Percentiles rank a stretch among this genome's conserved stretches.
These are phyloP conservation scores for Leishmania braziliensis DNA, from an alignment of 208 protist species.

Conservation along the genomic window DNA sequence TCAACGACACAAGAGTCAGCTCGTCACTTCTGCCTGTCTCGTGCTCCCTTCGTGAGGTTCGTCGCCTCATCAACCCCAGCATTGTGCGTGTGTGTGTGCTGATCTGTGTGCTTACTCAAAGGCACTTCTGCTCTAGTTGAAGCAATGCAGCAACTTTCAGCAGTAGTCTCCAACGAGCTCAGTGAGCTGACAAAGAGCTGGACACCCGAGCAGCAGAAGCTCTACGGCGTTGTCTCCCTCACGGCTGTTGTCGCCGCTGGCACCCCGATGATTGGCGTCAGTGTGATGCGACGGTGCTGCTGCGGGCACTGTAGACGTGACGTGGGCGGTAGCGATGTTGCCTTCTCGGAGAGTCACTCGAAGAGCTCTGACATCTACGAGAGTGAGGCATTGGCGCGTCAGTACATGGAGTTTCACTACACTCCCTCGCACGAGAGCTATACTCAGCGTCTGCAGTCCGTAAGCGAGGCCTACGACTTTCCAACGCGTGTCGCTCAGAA, in stretches of 20 bases:
- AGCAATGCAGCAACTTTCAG: neutral
- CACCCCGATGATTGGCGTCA: conserved; percentile 2
- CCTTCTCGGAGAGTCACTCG: conserved; percentile 10
- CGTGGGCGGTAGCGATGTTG: neutral
- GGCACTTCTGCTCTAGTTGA: neutral
- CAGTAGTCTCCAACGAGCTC: neutral
- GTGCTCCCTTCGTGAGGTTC: neutral
- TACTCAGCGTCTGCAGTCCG: conserved; percentile 35
- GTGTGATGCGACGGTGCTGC: neutral
- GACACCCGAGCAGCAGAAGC: conserved; percentile 18
- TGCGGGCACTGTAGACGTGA: neutral
- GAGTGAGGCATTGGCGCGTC: conserved; percentile 48
- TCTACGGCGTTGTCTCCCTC: conserved; percentile 14
- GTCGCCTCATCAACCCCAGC: neutral
- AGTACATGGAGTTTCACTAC: conserved; percentile 91
- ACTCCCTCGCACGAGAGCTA: conserved; percentile 57
- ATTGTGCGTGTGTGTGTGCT: neutral
- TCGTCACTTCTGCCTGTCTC: neutral
- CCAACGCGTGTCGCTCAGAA: conserved; percentile 63
- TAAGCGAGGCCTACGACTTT: conserved; percentile 76
- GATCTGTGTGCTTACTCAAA: too few relatives aligned
- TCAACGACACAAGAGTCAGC: neutral
- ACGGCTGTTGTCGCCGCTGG: conserved; percentile 16
- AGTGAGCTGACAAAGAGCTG: conserved; percentile 7
- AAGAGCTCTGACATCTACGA: conserved; percentile 72